Conservation (phyloP, 352 stramenopile species). For the Phytophthora pluvialis region DNA sequence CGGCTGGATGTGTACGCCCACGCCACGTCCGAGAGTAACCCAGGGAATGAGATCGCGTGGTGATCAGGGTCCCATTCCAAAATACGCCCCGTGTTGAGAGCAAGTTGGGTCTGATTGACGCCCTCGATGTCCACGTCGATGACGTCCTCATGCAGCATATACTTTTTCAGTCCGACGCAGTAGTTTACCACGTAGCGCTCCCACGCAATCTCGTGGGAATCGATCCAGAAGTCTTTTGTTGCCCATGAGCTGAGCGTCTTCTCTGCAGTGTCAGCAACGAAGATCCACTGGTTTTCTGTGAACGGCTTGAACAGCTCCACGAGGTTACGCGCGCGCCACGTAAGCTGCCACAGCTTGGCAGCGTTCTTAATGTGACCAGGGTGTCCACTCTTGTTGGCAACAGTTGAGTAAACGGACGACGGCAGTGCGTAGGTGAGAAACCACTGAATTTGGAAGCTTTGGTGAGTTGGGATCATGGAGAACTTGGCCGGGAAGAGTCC, state of each 20-base stretch:
- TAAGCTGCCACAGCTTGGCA: conserved; percentile 74
- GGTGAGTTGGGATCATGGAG: conserved; percentile 78
- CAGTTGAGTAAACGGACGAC: conserved; percentile 81
- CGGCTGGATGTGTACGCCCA: conserved; percentile 91
- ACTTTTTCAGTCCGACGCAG: conserved; percentile 83
- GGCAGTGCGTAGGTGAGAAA: conserved; percentile 81
- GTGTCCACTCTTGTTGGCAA: conserved; percentile 71
- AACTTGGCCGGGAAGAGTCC: conserved; percentile 70
- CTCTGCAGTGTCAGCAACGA: conserved; percentile 60
- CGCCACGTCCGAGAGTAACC: conserved; percentile 84
- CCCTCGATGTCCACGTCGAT: conserved; percentile 84
- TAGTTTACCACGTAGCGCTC: conserved; percentile 90
- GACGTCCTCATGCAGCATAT: conserved; percentile 82
- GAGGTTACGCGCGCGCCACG: conserved; percentile 74
- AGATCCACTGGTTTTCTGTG: conserved; percentile 89
- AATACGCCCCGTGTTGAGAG: conserved; percentile 80
- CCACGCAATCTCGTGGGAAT: conserved; percentile 81
- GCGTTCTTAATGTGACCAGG: conserved; percentile 72
- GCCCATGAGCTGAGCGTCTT: conserved; percentile 37
- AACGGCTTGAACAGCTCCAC: conserved; percentile 90
- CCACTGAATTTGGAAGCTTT: conserved; percentile 88
- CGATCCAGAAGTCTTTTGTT: conserved; percentile 61
- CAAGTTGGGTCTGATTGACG: conserved; percentile 83
- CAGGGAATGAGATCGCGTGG: conserved; percentile 88
- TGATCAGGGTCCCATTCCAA: conserved; percentile 90